Percentiles rank a stretch among this genome's conserved stretches.
Conservation (phyloP, 2,329 filamentous ascomycete genomes). For the Cladosporium sp. region DNA sequence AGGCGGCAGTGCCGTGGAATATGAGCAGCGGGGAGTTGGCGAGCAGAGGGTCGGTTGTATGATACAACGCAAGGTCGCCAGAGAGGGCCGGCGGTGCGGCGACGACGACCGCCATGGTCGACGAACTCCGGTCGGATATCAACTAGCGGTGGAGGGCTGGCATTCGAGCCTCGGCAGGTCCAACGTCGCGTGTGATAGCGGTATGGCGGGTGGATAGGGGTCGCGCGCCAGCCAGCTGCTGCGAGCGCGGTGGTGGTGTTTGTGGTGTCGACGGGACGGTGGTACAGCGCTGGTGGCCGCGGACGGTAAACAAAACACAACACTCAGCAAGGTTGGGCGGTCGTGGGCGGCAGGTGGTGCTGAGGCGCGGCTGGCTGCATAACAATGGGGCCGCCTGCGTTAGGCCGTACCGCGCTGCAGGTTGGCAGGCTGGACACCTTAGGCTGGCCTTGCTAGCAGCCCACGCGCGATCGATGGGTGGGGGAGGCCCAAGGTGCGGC, state of each 20-base stretch:
- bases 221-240: background rate
- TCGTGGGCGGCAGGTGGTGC: too few relatives aligned
- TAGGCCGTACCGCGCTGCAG: too few relatives aligned
- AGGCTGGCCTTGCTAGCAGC: too few relatives aligned
- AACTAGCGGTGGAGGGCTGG: background rate
- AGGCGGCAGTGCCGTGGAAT: slow-evolving; percentile 72
- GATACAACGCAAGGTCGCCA: slow-evolving; percentile 80
- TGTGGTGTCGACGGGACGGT: background rate
- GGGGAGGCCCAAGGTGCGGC: too few relatives aligned
- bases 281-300: too few relatives aligned
- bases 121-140: background rate
- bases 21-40: slow-evolving; percentile 76
- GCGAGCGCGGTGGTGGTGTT: background rate
- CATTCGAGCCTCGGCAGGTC: slow-evolving; percentile 3
- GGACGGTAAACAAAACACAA: background rate
- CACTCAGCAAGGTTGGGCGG: too few relatives aligned
- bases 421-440: too few relatives aligned
- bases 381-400: too few relatives aligned
- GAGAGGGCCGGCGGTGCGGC: slow-evolving; percentile 69
- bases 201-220: background rate
- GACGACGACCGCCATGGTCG: slow-evolving; percentile 23
- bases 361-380: too few relatives aligned
- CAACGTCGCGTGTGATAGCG: background rate
- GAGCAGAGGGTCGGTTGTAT: slow-evolving; percentile 77
- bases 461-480: too few relatives aligned